A percentile compares a stretch with the other conserved stretches of the same genome.
Conservation (phyloP, 129 eudicot genomes). For the Glebionis coronaria region DNA sequence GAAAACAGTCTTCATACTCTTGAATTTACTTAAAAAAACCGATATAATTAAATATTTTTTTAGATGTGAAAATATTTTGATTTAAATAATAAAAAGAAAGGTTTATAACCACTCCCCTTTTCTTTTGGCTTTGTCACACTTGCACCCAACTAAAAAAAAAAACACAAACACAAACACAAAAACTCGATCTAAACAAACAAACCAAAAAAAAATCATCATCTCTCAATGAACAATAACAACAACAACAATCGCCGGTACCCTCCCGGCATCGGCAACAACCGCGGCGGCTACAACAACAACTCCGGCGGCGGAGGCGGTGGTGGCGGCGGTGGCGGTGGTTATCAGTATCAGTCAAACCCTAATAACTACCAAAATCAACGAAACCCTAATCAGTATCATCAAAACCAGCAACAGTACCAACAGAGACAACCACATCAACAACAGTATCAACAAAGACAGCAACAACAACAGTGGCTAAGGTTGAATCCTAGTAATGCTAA, state of each 20-base stretch:
- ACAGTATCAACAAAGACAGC: slow-evolving; percentile 10
- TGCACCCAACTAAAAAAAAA: slow-evolving; percentile 15
- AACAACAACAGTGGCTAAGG: slow-evolving; percentile 43
- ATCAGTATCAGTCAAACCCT: slow-evolving; percentile 41
- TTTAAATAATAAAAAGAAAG: too few relatives aligned
- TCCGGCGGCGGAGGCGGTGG: slow-evolving; percentile 28
- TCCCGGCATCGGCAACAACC: slow-evolving; percentile 50
- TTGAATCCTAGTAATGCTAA: slow-evolving; percentile 33
- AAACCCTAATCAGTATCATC: slow-evolving; percentile 27
- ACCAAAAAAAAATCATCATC: slow-evolving; percentile 18
- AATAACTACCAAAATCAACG: slow-evolving; percentile 34
- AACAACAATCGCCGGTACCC: slow-evolving; percentile 49
- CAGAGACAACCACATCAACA: slow-evolving; percentile 29
- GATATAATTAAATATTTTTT: too few relatives aligned
- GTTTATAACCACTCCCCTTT: slow-evolving; percentile 4
- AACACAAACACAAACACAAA: slow-evolving; percentile 3
- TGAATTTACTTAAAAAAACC: too few relatives aligned
- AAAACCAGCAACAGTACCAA: slow-evolving; percentile 21
- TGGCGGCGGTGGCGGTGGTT: slow-evolving; percentile 37
- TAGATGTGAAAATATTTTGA: too few relatives aligned
- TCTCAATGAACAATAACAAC: slow-evolving; percentile 34
- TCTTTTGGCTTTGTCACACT: slow-evolving; percentile 16
- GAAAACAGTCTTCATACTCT: too few relatives aligned
- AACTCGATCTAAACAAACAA: too few relatives aligned
- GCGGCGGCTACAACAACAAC: slow-evolving; percentile 22